phyloP scores from a whole-genome alignment of 306 rosid species.

The Corylus heterophylla region DNA sequence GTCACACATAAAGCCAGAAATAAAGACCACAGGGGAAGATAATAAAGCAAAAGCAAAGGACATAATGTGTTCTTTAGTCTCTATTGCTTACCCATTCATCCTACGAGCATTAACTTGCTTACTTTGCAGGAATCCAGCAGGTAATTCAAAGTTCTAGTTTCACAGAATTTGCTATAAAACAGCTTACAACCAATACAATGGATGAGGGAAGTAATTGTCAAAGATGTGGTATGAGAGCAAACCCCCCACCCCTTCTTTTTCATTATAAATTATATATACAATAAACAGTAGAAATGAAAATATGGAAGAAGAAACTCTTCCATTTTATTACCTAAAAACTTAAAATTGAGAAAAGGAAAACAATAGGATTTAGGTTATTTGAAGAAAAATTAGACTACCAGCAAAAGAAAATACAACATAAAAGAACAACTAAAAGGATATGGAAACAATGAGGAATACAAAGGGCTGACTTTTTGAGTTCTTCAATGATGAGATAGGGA shows the following conservation, averaged over 20 bases:
- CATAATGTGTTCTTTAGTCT: background rate
- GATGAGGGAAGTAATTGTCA: background rate
- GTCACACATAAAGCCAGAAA: background rate
- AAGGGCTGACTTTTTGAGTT: background rate
- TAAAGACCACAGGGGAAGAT: background rate
- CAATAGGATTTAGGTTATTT: background rate
- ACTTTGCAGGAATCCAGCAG: background rate
- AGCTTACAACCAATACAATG: background rate
- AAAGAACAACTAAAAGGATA: background rate
- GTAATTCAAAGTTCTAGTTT: background rate
- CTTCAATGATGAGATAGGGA: background rate
- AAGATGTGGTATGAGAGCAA: background rate
- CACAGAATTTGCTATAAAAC: background rate
- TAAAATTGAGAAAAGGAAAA: background rate
- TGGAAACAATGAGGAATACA: background rate
- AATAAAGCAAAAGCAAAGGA: background rate
- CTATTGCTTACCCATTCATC: background rate
- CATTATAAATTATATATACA: background rate
- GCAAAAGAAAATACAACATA: background rate
- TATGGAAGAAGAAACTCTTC: background rate
- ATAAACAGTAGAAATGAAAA: background rate
- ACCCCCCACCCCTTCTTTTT: background rate
- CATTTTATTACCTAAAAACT: background rate
- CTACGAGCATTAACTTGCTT: slow-evolving; percentile 6
- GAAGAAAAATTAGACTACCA: background rate